Percentiles rank a stretch among this genome's conserved stretches.
phyloP scores from a whole-genome alignment of 306 rosid species.

The Clitoria ternatea region DNA sequence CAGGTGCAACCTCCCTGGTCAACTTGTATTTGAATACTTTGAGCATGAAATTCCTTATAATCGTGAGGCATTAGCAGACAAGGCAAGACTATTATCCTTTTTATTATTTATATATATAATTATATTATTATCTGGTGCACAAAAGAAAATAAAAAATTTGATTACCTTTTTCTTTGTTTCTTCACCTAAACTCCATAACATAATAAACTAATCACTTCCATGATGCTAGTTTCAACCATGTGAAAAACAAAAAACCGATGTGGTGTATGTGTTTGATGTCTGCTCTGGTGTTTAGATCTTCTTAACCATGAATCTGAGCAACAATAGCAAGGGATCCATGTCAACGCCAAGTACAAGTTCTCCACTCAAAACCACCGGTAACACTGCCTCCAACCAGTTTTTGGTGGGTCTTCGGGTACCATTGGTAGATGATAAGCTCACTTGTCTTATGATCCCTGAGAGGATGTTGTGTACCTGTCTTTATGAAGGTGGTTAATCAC shows the following conservation, averaged over 20 bases:
- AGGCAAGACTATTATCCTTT: conserved; percentile 47
- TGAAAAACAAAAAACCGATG: conserved; percentile 6
- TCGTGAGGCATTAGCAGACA: conserved; percentile 73
- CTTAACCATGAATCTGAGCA: conserved; percentile 49
- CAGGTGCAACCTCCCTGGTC: conserved; percentile 42
- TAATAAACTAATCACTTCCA: conserved; percentile 23
- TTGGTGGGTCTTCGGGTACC: conserved; percentile 90
- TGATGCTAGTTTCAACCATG: conserved; percentile 25
- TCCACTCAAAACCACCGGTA: conserved; percentile 37
- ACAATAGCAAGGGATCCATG: conserved; percentile 57
- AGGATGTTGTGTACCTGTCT: conserved; percentile 79
- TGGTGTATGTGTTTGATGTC: not conserved
- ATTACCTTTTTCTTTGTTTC: conserved; percentile 8
- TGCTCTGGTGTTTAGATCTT: conserved; percentile 35
- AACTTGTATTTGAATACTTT: conserved; percentile 58
- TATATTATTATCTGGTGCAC: conserved; percentile 16
- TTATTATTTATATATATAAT: conserved; percentile 15
- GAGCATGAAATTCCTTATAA: conserved; percentile 63
- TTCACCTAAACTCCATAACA: conserved; percentile 9
- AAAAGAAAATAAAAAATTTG: not conserved
- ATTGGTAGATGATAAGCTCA: conserved; percentile 93
- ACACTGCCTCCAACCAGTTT: conserved; percentile 63
- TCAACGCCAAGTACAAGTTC: conserved; percentile 55
- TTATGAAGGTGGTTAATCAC: conserved; percentile 59
- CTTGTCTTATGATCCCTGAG: conserved; percentile 92